Base-by-base conservation (phyloP, 2,329 filamentous ascomycete species). In the Thielaviopsis punctulata region DNA sequence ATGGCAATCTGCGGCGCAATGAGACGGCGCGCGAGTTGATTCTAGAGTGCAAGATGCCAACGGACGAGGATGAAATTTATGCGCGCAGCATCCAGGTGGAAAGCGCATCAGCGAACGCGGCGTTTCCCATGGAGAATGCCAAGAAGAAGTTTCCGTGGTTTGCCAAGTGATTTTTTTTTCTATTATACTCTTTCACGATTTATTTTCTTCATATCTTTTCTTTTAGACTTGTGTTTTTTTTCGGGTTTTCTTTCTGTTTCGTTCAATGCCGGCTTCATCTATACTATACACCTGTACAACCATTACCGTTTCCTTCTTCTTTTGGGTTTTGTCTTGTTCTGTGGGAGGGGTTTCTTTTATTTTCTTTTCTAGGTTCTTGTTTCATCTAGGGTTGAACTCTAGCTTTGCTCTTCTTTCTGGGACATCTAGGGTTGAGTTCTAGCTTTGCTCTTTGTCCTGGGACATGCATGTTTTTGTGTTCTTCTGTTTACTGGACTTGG, bases 51-150 rank as follows among this genome's bases (percentile, higher is more conserved):
- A 80, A 81, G 61, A 83, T 95, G 68, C 73, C 80, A 45, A 83
- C 80, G 52, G 88, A 95, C 66, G 87, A 94, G 60, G 90, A 95
- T 77, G 78, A 82, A 53, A 76, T 81, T 41, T 81, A 82, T 60
- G 75, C 80, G 60, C 70, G 77, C 52, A 81, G 77, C 61, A 57
- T 79, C 12, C 68, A 75, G 54, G 67, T 82, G 18, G 79, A 82
- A 62, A 76, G 71, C 47, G 65, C 62, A 4, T 66, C 69, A 13
- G 69, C 48, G 6, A 53, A 49, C n/a, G 69, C 1, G 8, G 49
- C 50, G 64, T 68, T 45, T 5, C 58, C 66, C 4, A 60, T 66
- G 15, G 77, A 80, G 46, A 63, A 69, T 23, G 63, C 66, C 52
- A 82, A 75, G 68, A 81, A 80, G 68, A 81, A 80, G 62, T 82